Evolutionary conservation across 768 basidiomycete genomes (phyloP), one percentile per base, ranked within the genome.

Genomic region (Mycena galopus): DNA sequence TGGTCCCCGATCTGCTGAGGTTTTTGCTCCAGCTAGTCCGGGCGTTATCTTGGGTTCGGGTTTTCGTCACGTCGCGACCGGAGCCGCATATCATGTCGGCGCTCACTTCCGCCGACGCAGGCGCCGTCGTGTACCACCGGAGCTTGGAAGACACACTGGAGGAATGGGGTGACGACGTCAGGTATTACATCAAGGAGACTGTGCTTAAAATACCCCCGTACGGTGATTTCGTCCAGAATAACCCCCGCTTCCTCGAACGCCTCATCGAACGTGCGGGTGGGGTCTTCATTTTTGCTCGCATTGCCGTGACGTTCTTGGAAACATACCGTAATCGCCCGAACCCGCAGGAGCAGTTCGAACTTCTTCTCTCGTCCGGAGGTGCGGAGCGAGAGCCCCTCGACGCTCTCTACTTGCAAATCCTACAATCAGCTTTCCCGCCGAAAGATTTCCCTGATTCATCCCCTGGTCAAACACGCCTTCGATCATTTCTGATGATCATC

Each of bases 361-460:
- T 65, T 29, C 64, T 65, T 55, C 64, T 65, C 21, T 37, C 64
- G 17, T 30, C 64, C 27, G 64, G 53, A 39, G 64, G 64, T 29
- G 53, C 9, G 21, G 64, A 53, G 33, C 64, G 55, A 39, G 55
- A 51, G 14, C 51, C 50, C 21, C 53, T 65, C 25, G 53, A 65
- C 25, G 25, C 33, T 27, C 32, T 65, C 33, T 65, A 65, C 64
- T 37, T 65, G 35, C 64, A 65, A n/a, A 39, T 65, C 23, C 17
- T 64, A 21, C 33, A 2, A 33, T 64, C 50, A 10, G 63, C 63
- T 64, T 64, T 64, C 63, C 63, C 37, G n/a, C 51, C 25, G 23
- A 16, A 25, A 14, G 51, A 53, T 29, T 29, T 39, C 0, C 33
- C 8, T 56, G 23, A 6, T 7, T 53, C 51, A 25, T 29, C 51